Percentiles rank a stretch among this genome's conserved stretches.
Conservation (phyloP, 2,329 filamentous ascomycete genomes). For the Aspergillus flavus region DNA sequence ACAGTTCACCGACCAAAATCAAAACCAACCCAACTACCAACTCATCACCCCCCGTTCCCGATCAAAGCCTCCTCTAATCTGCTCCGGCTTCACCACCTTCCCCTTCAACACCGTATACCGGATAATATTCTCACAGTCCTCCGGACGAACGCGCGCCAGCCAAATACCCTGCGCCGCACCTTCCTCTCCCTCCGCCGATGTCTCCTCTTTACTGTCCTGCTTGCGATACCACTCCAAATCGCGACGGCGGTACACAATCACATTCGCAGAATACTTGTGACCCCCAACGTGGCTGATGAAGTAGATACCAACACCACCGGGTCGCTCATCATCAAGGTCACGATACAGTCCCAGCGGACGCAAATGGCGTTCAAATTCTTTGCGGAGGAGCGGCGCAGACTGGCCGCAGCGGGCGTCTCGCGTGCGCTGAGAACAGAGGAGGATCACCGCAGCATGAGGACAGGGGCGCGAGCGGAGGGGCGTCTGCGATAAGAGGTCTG, state of each 20-base stretch:
- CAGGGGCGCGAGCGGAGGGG: slow-evolving; percentile 64
- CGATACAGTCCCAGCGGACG: slow-evolving; percentile 81
- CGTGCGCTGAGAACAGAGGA: slow-evolving; percentile 93
- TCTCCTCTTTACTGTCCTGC: slow-evolving; percentile 21
- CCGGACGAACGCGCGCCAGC: slow-evolving; percentile 80
- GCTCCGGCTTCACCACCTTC: slow-evolving; percentile 87
- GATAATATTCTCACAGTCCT: slow-evolving; percentile 92
- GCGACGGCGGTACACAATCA: slow-evolving; percentile 80
- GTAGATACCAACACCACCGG: slow-evolving; percentile 91
- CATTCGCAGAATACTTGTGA: slow-evolving; percentile 94
- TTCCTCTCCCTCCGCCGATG: slow-evolving; percentile 42
- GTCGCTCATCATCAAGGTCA: slow-evolving; percentile 83
- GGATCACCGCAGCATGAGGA: slow-evolving; percentile 82
- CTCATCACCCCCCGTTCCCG: slow-evolving; percentile 76
- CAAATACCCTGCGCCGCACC: slow-evolving; percentile 89
- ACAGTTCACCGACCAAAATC: neutral
- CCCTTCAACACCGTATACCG: slow-evolving; percentile 88
- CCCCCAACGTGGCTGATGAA: slow-evolving; percentile 96
- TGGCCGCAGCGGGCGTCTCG: slow-evolving; percentile 93
- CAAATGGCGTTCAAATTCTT: slow-evolving; percentile 87
- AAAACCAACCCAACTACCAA: slow-evolving; percentile 62
- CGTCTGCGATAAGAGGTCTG: slow-evolving; percentile 33
- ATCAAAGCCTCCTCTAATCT: slow-evolving; percentile 90
- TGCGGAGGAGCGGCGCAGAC: slow-evolving; percentile 83
- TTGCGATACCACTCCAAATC: slow-evolving; percentile 41